A percentile compares a stretch with the other conserved stretches of the same genome.
Evolutionary conservation across 108 stramenopile species (phyloP).

Genomic region (Cylindrotheca fusiformis): DNA sequence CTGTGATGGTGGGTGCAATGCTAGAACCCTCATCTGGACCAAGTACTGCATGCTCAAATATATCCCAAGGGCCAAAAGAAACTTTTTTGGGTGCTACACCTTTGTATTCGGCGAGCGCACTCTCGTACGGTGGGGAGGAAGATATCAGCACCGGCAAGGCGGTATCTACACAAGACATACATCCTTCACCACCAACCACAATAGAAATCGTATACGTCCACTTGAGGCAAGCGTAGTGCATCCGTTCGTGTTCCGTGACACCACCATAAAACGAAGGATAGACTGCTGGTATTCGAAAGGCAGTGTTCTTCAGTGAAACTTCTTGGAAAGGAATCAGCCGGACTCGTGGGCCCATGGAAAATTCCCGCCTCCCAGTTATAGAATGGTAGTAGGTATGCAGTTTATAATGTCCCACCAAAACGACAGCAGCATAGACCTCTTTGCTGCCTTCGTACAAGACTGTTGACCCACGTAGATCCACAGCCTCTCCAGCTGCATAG

Average conservation of each 20-base stretch:
- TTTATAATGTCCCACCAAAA: background rate
- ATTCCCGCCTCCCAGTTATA: background rate
- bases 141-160: constrained; percentile 9
- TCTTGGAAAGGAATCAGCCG: background rate
- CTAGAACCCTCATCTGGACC: constrained; percentile 1
- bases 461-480: constrained; percentile 1
- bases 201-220: constrained; percentile 5
- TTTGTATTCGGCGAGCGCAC: background rate
- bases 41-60: background rate
- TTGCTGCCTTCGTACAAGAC: constrained; percentile 8
- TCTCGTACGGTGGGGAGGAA: background rate
- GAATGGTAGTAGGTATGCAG: background rate
- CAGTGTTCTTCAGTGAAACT: background rate
- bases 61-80: background rate
- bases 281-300: constrained; percentile 8
- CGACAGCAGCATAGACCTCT: background rate
- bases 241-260: background rate
- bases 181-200: constrained; percentile 3
- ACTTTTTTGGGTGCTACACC: background rate
- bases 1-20: constrained; percentile 13
- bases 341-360: background rate
- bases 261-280: constrained; percentile 18
- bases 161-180: background rate
- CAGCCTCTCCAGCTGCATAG: constrained; percentile 17
- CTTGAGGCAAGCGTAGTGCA: constrained; percentile 4